These are phyloP conservation scores for Asclepias syriaca DNA, from an alignment of 257 asterid genomes.

Conservation along the genomic window DNA sequence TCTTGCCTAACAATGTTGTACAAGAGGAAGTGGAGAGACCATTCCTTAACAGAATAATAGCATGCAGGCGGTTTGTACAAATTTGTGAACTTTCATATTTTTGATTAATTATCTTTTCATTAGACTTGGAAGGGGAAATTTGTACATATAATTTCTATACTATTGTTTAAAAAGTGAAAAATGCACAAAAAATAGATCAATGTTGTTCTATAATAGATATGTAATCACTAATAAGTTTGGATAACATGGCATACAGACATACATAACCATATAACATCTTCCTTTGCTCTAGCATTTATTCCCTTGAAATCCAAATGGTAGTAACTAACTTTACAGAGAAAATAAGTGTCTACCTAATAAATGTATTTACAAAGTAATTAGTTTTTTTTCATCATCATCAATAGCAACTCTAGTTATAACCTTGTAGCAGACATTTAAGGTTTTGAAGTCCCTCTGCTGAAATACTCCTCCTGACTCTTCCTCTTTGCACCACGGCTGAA, in stretches of 20 bases:
- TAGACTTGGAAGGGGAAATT: background rate
- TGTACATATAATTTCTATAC: background rate
- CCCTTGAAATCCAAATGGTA: constrained; percentile 21
- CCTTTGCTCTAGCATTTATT: constrained; percentile 19
- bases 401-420: constrained; percentile 22
- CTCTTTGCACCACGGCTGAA: constrained; percentile 32
- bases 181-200: background rate
- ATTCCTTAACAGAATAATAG: background rate
- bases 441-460: constrained; percentile 77
- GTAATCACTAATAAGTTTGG: background rate
- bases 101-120: background rate
- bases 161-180: too few species aligned
- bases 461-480: constrained; percentile 63
- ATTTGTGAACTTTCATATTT: background rate
- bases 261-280: background rate
- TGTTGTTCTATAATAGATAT: background rate
- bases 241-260: background rate
- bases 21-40: background rate
- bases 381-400: constrained; percentile 19
- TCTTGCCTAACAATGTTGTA: too few species aligned
- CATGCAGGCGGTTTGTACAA: too few species aligned
- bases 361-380: constrained; percentile 30
- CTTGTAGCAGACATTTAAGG: constrained; percentile 59
- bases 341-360: constrained; percentile 17
- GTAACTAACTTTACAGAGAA: constrained; percentile 22